phyloP scores from a whole-genome alignment of 352 stramenopile species.

The Pythium apleroticum region DNA sequence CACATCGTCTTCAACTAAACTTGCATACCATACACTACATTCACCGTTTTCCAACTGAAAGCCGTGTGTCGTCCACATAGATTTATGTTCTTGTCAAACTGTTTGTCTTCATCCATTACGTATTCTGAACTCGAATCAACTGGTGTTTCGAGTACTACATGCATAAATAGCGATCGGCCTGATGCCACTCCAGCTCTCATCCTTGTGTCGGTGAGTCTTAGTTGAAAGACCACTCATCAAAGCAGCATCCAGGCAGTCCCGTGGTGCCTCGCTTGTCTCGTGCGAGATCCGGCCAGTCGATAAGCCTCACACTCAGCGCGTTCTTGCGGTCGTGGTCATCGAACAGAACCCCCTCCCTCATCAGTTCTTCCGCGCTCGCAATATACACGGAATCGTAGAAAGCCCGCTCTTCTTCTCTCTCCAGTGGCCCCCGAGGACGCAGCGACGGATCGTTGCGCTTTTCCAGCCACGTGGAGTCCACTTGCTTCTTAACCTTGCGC shows the following conservation, averaged over 20 bases:
- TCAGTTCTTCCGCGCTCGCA: conserved; percentile 35
- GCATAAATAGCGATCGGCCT: not conserved
- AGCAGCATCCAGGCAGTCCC: conserved; percentile 53
- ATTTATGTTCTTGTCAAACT: not conserved
- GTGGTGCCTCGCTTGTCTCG: conserved; percentile 42
- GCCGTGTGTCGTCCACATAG: not conserved
- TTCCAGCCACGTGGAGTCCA: conserved; percentile 62
- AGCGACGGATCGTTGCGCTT: conserved; percentile 51
- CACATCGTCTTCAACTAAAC: conserved; percentile 67
- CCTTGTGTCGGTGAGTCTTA: too few relatives aligned
- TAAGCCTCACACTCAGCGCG: conserved; percentile 2
- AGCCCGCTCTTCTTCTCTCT: conserved; percentile 46
- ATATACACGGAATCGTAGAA: conserved; percentile 51
- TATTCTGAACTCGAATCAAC: too few relatives aligned
- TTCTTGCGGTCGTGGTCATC: conserved; percentile 32
- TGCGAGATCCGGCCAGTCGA: conserved; percentile 21
- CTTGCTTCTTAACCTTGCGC: conserved; percentile 66
- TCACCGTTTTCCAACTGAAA: not conserved
- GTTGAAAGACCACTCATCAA: conserved; percentile 38
- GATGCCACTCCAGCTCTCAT: too few relatives aligned
- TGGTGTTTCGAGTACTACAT: not conserved
- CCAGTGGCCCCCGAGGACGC: conserved; percentile 41
- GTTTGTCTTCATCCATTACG: not conserved
- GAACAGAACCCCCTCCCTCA: conserved; percentile 41
- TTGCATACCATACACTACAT: conserved; percentile 20